Evolutionary conservation across 441 rosid genomes (phyloP).

Genomic region (Arabidopsis lyrata): DNA sequence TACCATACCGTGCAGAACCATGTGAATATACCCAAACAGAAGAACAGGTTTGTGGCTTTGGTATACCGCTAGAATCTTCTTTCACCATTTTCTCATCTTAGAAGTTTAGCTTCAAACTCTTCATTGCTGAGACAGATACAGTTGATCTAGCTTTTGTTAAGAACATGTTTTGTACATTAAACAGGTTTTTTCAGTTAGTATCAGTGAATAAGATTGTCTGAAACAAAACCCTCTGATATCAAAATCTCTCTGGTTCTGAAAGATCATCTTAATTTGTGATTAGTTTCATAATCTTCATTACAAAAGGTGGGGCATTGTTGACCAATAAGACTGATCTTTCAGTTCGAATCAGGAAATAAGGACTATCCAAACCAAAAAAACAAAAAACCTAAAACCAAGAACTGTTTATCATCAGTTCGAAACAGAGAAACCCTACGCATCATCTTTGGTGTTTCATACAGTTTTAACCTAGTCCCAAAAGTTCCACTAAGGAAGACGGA

Average conservation of each 20-base stretch:
- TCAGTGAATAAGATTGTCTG: slow-evolving; percentile 16
- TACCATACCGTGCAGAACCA: slow-evolving; percentile 28
- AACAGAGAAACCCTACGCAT: slow-evolving; percentile 12
- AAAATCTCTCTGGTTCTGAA: neutral
- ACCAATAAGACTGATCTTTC: slow-evolving; percentile 19
- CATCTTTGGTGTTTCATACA: neutral
- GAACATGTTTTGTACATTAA: slow-evolving; percentile 38
- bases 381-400: slow-evolving; percentile 2
- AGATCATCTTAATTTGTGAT: neutral
- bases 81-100: slow-evolving; percentile 38
- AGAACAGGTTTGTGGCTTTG: slow-evolving; percentile 34
- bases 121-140: slow-evolving; percentile 41
- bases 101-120: slow-evolving; percentile 16
- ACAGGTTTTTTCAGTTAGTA: slow-evolving; percentile 11
- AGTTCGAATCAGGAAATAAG: slow-evolving; percentile 23
- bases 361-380: neutral
- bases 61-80: slow-evolving; percentile 30
- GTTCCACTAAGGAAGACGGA: slow-evolving; percentile 28
- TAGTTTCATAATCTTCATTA: slow-evolving; percentile 20
- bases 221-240: slow-evolving; percentile 6
- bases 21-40: slow-evolving; percentile 45
- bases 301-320: slow-evolving; percentile 19
- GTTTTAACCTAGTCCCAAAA: neutral
- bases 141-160: slow-evolving; percentile 26
- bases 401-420: slow-evolving; percentile 9